Evolutionary conservation across 2,329 filamentous ascomycete species (phyloP).

Genomic region (Aspergillus hortae): DNA sequence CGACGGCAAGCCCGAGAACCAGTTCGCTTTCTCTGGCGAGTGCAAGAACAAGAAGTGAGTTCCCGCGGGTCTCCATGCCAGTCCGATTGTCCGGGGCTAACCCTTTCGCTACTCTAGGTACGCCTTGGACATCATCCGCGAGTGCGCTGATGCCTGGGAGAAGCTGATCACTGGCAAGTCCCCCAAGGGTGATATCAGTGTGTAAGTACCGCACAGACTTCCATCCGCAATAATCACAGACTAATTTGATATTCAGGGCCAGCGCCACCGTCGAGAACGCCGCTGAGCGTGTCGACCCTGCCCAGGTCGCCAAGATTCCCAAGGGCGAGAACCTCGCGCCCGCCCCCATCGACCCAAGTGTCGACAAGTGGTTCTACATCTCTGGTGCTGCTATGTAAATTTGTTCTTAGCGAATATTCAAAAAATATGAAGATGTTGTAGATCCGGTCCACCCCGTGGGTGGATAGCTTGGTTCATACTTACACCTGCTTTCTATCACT

Average conservation of each 20-base stretch:
- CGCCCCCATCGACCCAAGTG: slow-evolving; percentile 88
- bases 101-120: slow-evolving; percentile 54
- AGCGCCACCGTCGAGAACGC: slow-evolving; percentile 77
- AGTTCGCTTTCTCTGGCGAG: slow-evolving; percentile 99
- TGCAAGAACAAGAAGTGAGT: slow-evolving; percentile 98
- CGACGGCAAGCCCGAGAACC: slow-evolving; percentile 99
- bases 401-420: slow-evolving; percentile 18
- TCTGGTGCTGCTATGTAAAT: slow-evolving; percentile 83
- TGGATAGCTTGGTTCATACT: slow-evolving; percentile 4
- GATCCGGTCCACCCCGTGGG: slow-evolving; percentile 7
- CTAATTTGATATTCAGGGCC: slow-evolving; percentile 52
- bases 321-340: slow-evolving; percentile 73
- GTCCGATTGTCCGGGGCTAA: slow-evolving; percentile 10
- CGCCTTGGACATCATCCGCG: slow-evolving; percentile 89
- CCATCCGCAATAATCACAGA: not conserved
- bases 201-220: slow-evolving; percentile 56
- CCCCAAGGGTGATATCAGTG: slow-evolving; percentile 69
- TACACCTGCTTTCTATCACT: not conserved
- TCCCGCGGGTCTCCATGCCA: not conserved
- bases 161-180: slow-evolving; percentile 90
- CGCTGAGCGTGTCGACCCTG: slow-evolving; percentile 64
- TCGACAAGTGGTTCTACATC: slow-evolving; percentile 99
- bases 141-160: slow-evolving; percentile 97
- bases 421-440: slow-evolving; percentile 28
- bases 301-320: slow-evolving; percentile 73